phyloP scores from a whole-genome alignment of 768 basidiomycete species.

The Pisolithus sp. region DNA sequence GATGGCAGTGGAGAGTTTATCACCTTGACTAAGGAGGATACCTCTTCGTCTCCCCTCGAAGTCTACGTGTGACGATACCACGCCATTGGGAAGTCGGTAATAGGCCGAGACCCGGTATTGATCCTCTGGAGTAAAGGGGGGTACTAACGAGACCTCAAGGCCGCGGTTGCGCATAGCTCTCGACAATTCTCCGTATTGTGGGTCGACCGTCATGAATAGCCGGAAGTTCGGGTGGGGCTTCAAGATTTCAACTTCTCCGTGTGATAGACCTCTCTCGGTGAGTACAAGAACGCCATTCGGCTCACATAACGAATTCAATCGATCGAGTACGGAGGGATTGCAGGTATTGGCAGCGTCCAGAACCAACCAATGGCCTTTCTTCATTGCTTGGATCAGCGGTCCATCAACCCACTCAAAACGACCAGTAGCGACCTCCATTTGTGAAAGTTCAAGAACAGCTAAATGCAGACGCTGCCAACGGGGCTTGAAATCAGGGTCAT shows the following conservation, averaged over 20 bases:
- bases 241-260: slow-evolving; percentile 68
- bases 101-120: slow-evolving; percentile 38
- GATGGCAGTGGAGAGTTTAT: slow-evolving; percentile 1
- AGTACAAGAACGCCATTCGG: slow-evolving; percentile 73
- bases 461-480: slow-evolving; percentile 10
- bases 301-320: slow-evolving; percentile 95
- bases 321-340: slow-evolving; percentile 90
- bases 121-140: slow-evolving; percentile 39
- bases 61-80: slow-evolving; percentile 5
- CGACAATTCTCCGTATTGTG: slow-evolving; percentile 87
- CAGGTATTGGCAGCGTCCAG: slow-evolving; percentile 93
- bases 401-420: slow-evolving; percentile 96
- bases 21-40: slow-evolving; percentile 3
- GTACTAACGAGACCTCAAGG: slow-evolving; percentile 65
- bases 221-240: slow-evolving; percentile 85
- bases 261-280: slow-evolving; percentile 81
- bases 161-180: slow-evolving; percentile 98
- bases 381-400: slow-evolving; percentile 80
- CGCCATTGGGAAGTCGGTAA: slow-evolving; percentile 38
- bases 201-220: slow-evolving; percentile 90
- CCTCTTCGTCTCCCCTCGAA: slow-evolving; percentile 24
- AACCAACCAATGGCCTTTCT: slow-evolving; percentile 81
- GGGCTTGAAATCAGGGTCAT: slow-evolving; percentile 8
- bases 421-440: slow-evolving; percentile 31
- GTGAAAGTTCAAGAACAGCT: slow-evolving; percentile 17